A percentile compares a stretch with the other conserved stretches of the same genome.
phyloP scores from a whole-genome alignment of 2,329 filamentous ascomycete species.

The Diplodia sapinea region DNA sequence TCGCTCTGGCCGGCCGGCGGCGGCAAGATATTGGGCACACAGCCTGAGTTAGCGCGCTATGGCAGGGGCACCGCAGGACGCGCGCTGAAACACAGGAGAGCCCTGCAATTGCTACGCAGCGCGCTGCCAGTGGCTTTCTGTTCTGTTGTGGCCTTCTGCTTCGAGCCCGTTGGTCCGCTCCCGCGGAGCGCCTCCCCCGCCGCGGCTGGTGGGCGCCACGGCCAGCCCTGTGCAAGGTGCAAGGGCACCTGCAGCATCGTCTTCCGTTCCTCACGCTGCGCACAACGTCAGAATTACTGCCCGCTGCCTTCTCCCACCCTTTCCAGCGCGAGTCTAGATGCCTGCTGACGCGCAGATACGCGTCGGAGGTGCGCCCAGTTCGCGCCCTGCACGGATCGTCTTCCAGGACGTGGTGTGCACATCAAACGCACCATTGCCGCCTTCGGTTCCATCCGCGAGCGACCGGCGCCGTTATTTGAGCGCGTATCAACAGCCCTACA shows the following conservation, averaged over 20 bases:
- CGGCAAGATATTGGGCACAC: constrained; percentile 27
- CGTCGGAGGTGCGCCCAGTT: constrained; percentile 3
- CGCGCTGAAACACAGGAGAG: constrained; percentile 25
- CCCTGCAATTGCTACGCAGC: constrained; percentile 22
- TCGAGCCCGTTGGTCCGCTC: constrained; percentile 21
- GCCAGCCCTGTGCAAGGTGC: constrained; percentile 9
- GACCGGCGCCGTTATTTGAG: constrained; percentile 13
- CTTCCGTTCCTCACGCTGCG: constrained; percentile 2
- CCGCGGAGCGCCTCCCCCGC: constrained; percentile 12
- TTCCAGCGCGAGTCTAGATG: not conserved
- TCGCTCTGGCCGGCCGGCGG: constrained; percentile 15
- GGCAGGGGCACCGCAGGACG: constrained; percentile 24
- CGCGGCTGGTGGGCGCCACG: not conserved
- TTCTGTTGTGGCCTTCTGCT: constrained; percentile 26
- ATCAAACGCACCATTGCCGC: constrained; percentile 21
- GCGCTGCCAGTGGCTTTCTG: constrained; percentile 20
- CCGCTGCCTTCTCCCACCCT: not conserved
- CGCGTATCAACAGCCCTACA: not conserved
- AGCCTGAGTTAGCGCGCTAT: constrained; percentile 19
- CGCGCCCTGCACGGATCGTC: constrained; percentile 23
- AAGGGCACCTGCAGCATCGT: not conserved
- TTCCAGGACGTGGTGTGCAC: constrained; percentile 13
- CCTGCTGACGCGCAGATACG: constrained; percentile 19
- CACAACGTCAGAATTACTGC: not conserved
- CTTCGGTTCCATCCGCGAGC: constrained; percentile 2